Evolutionary conservation across 192 early-diverging fungal genomes (phyloP).

Genomic region (Obelidium mucronatum): DNA sequence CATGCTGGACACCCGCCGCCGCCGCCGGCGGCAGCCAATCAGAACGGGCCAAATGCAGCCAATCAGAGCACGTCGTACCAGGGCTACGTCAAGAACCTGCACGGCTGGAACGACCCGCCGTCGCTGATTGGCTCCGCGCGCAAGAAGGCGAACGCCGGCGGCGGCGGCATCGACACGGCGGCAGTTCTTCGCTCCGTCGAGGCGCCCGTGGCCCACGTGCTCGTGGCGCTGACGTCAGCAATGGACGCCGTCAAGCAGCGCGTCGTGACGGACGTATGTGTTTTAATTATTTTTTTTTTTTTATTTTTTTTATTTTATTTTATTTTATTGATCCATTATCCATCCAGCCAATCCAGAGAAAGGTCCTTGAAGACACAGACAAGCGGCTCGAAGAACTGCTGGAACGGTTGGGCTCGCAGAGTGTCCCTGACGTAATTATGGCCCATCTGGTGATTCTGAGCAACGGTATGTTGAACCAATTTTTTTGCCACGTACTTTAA

Average conservation of each 20-base stretch:
- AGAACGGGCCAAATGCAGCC: neutral
- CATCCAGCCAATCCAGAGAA: constrained; percentile 33
- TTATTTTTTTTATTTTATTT: constrained; percentile 8
- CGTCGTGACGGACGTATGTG: constrained; percentile 28
- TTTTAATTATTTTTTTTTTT: neutral
- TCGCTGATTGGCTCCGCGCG: constrained; percentile 31
- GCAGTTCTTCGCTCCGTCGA: constrained; percentile 39
- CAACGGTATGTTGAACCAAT: constrained; percentile 13
- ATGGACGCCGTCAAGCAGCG: constrained; percentile 45
- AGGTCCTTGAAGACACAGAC: constrained; percentile 57
- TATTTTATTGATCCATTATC: too few relatives aligned
- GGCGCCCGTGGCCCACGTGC: constrained; percentile 31
- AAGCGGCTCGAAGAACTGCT: constrained; percentile 54
- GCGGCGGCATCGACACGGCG: constrained; percentile 19
- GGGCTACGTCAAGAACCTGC: constrained; percentile 42
- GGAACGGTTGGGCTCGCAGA: constrained; percentile 42
- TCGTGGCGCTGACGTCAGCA: constrained; percentile 35
- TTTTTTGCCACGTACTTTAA: neutral
- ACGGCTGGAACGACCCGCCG: constrained; percentile 51
- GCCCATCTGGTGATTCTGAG: constrained; percentile 30
- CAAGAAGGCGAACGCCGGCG: neutral
- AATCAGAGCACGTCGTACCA: constrained; percentile 38
- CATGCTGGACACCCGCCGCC: neutral
- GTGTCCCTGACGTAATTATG: constrained; percentile 36
- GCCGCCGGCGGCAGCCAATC: neutral